These are phyloP conservation scores for Penicillium desertorum DNA, from an alignment of 495 filamentous ascomycete species.

Conservation along the genomic window DNA sequence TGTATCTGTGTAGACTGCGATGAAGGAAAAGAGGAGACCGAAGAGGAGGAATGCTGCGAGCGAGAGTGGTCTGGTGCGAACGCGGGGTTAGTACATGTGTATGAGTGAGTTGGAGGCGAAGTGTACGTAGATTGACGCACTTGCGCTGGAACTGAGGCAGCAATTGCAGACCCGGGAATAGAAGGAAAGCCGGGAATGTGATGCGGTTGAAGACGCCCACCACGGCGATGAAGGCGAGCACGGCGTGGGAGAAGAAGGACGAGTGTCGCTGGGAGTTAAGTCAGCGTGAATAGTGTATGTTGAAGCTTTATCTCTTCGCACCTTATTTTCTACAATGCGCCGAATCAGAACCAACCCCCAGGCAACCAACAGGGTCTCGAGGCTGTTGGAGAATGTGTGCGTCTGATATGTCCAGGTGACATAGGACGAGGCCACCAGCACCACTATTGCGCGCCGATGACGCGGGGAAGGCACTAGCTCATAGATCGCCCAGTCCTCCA, in stretches of 20 bases:
- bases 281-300: conserved; percentile 8
- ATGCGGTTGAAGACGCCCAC: conserved; percentile 93
- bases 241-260: conserved; percentile 68
- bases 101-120: background rate
- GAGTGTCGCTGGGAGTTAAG: conserved; percentile 58
- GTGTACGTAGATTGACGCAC: conserved; percentile 46
- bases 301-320: conserved; percentile 34
- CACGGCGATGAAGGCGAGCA: conserved; percentile 76
- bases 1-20: conserved; percentile 81
- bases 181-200: conserved; percentile 89
- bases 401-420: conserved; percentile 99
- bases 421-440: conserved; percentile 89
- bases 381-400: conserved; percentile 96
- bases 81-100: conserved; percentile 17
- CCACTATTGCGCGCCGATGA: conserved; percentile 67
- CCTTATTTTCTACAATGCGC: conserved; percentile 75
- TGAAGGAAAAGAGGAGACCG: conserved; percentile 59
- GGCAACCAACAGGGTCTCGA: conserved; percentile 86
- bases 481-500: conserved; percentile 96
- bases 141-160: conserved; percentile 80
- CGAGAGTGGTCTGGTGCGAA: conserved; percentile 59
- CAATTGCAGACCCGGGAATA: conserved; percentile 76
- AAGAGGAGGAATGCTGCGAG: conserved; percentile 60
- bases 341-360: conserved; percentile 91
- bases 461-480: conserved; percentile 77